Base-by-base conservation (phyloP, 805 yeast species). In the Kazachstania bromeliacearum region DNA sequence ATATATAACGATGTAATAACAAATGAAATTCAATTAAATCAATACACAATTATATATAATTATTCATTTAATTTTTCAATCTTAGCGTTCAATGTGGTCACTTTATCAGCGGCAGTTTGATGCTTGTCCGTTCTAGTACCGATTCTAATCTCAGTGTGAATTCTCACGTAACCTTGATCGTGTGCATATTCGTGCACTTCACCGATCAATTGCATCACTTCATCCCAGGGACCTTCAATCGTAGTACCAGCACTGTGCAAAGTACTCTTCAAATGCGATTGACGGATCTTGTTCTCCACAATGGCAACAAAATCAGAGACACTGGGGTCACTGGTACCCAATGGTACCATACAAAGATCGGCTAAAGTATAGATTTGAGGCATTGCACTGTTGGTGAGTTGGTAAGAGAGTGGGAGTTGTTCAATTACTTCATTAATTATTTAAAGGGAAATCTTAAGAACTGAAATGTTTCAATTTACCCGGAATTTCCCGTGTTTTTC, bases 201-300 rank as follows among this genome's bases (percentile, higher is more conserved):
- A 6, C 95, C 95, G 48, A 85, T 79, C 36, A 84, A 60, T 23
- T 68, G 73, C 75, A 77, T 79, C 1, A 87, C 95, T 37, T 81
- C 87, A 50, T 77, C 75, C 95, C 95, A 87, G n/a, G 85, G 87
- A 1, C 96, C 96, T 49, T 82, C 75, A 47, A 81, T 77, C 2
- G 95, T 85, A 5, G 95, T 85, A 3, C 96, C 96, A 2, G 96
- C 96, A 47, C 94, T 80, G 59, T 85, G 96, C 41, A 85, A 63
- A 1, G 83, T 75, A 43, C 79, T 75, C 34, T 76, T 67, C 37
- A 85, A 62, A 3, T 73, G 78, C 21, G 82, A 73, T 17, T 67
- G 67, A 39, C 79, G 67, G 18, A 85, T 77, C 36, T 75, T 57
- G 19, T 70, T 63, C 43, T 85, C 89, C 28, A 81, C 76, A 32